Evolutionary conservation across 139 green algal genomes (phyloP).

Genomic region (Edaphochlamys debaryana): DNA sequence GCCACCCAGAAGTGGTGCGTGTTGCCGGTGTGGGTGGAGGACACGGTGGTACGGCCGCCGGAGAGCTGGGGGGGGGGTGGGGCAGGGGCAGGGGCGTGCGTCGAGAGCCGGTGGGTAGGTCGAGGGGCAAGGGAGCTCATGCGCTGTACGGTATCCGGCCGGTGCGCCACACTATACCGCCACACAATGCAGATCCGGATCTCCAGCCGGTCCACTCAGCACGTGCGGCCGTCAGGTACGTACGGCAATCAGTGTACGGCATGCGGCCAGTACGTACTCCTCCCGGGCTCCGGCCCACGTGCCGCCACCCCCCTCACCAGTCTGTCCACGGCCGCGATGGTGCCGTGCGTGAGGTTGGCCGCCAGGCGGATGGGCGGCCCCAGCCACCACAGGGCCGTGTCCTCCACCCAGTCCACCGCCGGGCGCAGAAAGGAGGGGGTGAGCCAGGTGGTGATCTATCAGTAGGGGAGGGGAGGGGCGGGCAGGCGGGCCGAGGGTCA

Average conservation of each 20-base stretch:
- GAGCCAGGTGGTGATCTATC: neutral
- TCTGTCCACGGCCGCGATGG: neutral
- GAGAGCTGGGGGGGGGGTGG: neutral
- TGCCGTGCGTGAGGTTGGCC: neutral
- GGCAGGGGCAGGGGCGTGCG: neutral
- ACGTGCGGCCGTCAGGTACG: too few species aligned
- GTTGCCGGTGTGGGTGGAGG: slow-evolving; percentile 10
- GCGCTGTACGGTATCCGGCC: too few species aligned
- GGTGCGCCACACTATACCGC: too few species aligned
- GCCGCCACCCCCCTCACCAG: neutral
- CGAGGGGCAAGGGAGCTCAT: too few species aligned
- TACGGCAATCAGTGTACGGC: too few species aligned
- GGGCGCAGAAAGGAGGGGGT: slow-evolving; percentile 28
- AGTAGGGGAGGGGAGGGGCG: neutral
- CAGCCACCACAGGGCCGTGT: neutral
- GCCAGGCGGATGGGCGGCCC: neutral
- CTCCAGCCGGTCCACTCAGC: too few species aligned
- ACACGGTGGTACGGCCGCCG: neutral
- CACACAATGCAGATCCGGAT: neutral
- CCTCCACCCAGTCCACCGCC: neutral
- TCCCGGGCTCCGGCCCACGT: too few species aligned
- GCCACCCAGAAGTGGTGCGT: slow-evolving; percentile 28
- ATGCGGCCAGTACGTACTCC: too few species aligned
- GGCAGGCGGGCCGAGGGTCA: too few species aligned
- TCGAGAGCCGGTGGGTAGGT: too few species aligned